phyloP scores from a whole-genome alignment of 371 early-diverging fungal genomes.

The Catenaria anguillulae region DNA sequence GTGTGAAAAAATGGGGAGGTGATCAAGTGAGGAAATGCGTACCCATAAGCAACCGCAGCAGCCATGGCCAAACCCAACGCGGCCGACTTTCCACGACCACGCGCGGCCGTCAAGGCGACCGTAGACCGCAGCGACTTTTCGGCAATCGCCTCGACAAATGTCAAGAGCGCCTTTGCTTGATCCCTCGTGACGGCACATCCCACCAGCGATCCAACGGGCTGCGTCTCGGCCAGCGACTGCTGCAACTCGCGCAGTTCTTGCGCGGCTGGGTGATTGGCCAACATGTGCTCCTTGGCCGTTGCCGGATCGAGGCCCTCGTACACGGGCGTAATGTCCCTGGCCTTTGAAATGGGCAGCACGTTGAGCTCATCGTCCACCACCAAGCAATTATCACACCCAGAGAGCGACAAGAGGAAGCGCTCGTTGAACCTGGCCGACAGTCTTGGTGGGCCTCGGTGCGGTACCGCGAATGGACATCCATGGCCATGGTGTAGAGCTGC shows the following conservation, averaged over 20 bases:
- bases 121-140: conserved; percentile 85
- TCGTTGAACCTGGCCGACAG: conserved; percentile 93
- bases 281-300: conserved; percentile 12
- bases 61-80: conserved; percentile 94
- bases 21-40: no score
- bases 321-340: conserved; percentile 76
- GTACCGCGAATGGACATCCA: conserved; percentile 93
- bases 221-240: conserved; percentile 66
- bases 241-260: conserved; percentile 66
- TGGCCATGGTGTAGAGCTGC: conserved; percentile 93
- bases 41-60: conserved; percentile 91
- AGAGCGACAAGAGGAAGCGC: conserved; percentile 89
- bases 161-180: conserved; percentile 87
- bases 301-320: conserved; percentile 19
- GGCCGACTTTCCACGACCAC: conserved; percentile 99
- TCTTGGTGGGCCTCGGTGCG: conserved; percentile 86
- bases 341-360: conserved; percentile 78
- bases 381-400: conserved; percentile 74
- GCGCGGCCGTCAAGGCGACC: conserved; percentile 87
- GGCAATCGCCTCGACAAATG: conserved; percentile 85
- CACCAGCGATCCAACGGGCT: conserved; percentile 72
- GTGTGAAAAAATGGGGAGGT: no score
- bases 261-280: conserved; percentile 40
- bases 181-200: conserved; percentile 70
- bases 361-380: conserved; percentile 95